Conservation (phyloP, 169 alveolate species). For the Babesia ovata region DNA sequence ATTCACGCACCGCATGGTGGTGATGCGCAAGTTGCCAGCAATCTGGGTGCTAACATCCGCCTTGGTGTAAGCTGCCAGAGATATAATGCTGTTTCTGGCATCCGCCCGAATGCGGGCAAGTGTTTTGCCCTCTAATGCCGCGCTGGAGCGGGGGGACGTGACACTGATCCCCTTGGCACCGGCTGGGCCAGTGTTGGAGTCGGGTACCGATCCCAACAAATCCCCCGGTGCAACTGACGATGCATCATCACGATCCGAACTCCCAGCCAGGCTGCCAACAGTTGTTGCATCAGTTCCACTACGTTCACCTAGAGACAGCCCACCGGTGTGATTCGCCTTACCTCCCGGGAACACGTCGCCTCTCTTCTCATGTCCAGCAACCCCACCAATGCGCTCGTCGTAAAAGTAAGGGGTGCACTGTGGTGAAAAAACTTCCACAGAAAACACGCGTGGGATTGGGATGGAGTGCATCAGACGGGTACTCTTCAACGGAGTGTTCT, state of each 20-base stretch:
- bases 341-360: too few species aligned
- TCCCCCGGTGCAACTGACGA: not conserved
- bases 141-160: not conserved
- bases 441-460: conserved; percentile 55
- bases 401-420: not conserved
- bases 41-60: conserved; percentile 45
- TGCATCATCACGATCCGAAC: not conserved
- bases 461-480: conserved; percentile 44
- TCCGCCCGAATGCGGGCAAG: not conserved
- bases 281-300: not conserved
- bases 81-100: conserved; percentile 7
- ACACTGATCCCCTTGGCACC: too few species aligned
- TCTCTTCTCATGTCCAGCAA: not conserved
- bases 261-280: not conserved
- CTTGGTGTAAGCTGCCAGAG: conserved; percentile 51
- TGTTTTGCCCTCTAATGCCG: not conserved
- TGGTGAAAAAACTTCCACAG: conserved; percentile 46
- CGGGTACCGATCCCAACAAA: not conserved
- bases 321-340: not conserved
- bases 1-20: conserved; percentile 26
- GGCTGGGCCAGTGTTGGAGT: not conserved
- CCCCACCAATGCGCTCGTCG: not conserved
- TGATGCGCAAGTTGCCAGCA: conserved; percentile 53
- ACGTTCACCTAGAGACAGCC: not conserved
- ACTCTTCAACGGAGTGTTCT: conserved; percentile 41